Conservation (phyloP, 345 rosid genomes). For the Kandelia obovata region DNA sequence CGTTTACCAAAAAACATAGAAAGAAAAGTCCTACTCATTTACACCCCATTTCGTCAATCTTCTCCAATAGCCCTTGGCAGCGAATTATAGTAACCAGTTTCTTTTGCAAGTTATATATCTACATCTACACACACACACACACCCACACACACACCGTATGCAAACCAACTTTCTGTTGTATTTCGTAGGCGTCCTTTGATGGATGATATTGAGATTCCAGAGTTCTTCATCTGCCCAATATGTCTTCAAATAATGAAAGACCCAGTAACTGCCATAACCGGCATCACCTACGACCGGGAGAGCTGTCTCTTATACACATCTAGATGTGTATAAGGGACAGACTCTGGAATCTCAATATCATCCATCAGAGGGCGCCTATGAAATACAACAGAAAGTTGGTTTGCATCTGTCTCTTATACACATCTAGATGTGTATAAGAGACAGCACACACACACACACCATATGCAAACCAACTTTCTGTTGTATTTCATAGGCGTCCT, state of each 20-base stretch:
- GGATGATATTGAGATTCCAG: conserved; percentile 58
- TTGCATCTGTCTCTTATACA: too few species aligned
- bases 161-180: background rate
- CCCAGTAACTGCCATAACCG: conserved; percentile 69
- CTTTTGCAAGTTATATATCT: background rate
- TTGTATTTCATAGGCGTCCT: background rate
- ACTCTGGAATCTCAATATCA: too few species aligned
- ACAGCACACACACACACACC: background rate
- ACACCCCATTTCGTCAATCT: background rate
- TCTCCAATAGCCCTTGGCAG: background rate
- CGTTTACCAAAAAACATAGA: conserved; percentile 20
- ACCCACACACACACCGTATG: background rate
- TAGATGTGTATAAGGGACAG: too few species aligned
- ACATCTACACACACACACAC: too few species aligned
- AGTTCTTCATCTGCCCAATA: conserved; percentile 71
- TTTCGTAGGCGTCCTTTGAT: conserved; percentile 11
- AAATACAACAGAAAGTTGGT: too few species aligned
- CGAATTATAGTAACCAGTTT: background rate
- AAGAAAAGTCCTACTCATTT: background rate
- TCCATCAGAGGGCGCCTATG: too few species aligned
- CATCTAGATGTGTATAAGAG: too few species aligned
- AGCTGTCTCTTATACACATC: too few species aligned
- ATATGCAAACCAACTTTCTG: background rate
- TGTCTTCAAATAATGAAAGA: conserved; percentile 85
- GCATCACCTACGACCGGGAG: conserved; percentile 81